Evolutionary conservation across 2,329 filamentous ascomycete species (phyloP).

Genomic region (Botrytis elliptica): DNA sequence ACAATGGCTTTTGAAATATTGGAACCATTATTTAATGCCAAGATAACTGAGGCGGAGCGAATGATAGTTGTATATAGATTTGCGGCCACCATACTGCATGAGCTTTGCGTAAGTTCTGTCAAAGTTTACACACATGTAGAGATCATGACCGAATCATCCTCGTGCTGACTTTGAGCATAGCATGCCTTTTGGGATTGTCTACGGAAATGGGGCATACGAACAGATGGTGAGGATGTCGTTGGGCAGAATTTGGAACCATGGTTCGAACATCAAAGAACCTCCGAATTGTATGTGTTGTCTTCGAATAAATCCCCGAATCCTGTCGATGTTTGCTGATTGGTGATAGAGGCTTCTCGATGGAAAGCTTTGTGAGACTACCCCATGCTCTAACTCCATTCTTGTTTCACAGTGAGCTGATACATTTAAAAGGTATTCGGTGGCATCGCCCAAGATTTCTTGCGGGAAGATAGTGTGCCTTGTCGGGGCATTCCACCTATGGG

Average conservation of each 20-base stretch:
- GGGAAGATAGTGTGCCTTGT: not conserved
- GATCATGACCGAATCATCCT: not conserved
- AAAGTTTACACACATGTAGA: not conserved
- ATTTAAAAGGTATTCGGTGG: constrained; percentile 7
- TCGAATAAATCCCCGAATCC: not conserved
- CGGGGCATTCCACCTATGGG: constrained; percentile 17
- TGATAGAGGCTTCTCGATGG: constrained; percentile 14
- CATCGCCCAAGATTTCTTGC: not conserved
- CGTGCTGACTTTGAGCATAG: not conserved
- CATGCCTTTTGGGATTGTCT: constrained; percentile 17
- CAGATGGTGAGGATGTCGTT: not conserved
- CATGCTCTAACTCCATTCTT: not conserved
- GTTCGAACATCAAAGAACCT: constrained; percentile 14
- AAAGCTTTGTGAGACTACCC: constrained; percentile 2
- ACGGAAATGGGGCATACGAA: not conserved
- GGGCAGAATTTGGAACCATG: constrained; percentile 2
- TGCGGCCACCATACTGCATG: constrained; percentile 2
- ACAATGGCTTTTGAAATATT: constrained; percentile 14
- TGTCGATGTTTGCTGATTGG: not conserved
- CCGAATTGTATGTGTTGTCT: constrained; percentile 4
- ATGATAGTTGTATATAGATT: not conserved
- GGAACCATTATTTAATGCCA: constrained; percentile 12
- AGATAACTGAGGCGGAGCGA: constrained; percentile 9
- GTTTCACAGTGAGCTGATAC: not conserved
- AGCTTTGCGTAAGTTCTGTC: constrained; percentile 4